Evolutionary conservation across 2,329 filamentous ascomycete species (phyloP), one percentile per base, ranked within the genome.

Genomic region (Apiospora pterosperma): DNA sequence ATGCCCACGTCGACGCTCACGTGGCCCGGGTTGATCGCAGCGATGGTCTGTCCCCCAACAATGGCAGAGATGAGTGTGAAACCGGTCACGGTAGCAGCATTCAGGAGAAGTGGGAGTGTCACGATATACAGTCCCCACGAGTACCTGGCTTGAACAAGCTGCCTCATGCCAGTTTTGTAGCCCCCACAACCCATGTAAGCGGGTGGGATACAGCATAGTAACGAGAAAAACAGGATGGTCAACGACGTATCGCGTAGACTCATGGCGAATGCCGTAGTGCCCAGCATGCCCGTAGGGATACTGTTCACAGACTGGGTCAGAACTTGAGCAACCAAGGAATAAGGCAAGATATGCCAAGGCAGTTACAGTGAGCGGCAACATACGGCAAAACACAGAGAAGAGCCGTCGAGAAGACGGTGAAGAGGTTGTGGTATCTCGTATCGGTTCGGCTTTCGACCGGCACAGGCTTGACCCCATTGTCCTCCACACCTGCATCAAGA

Each of bases 81-180:
- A 2, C 85, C 86, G 1, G 82, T 86, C 5, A 88, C 76, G 0
- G 85, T 88, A 14, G 84, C 84, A 3, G 85, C 79, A 64, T 87
- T 88, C 5, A 88, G 74, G 16, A 88, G 69, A 8, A 86, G 76
- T 1, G 85, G 79, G 4, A 88, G 72, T 0, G 78, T 81, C 21
- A 83, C 81, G 10, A 85, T 76, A 72, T 85, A 85, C 19, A 80
- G 84, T 78, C 85, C 85, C 70, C 87, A 89, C 0, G 83, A 82
- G 73, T 87, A 89, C 36, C 86, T 79, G n/a, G 86, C 85, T 68
- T 87, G 85, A 6, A 88, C 81, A 71, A 88, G 81, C 71, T 88
- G 85, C 21, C 86, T 79, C 77, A 88, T 79, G 16, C 85, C 86
- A 2, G 85, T 88, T 64, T 81, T 79, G 19, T 84, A 82, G 0